Evolutionary conservation across 2,329 filamentous ascomycete genomes (phyloP).

Genomic region (Sporothrix sp.): DNA sequence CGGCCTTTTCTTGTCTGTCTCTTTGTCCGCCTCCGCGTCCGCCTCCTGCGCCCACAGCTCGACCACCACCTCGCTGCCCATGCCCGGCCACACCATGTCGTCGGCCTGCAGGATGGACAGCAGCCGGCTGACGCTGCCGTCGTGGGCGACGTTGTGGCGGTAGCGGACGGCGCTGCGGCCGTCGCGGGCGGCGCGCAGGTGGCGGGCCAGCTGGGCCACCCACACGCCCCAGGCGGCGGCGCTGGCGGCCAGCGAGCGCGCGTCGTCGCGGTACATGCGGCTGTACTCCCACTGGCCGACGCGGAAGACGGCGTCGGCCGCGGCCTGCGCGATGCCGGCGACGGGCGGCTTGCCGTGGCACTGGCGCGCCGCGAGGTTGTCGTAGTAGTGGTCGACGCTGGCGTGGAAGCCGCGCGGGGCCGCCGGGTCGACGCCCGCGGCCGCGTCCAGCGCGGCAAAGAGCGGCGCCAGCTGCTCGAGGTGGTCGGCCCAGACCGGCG

Average conservation of each 20-base stretch:
- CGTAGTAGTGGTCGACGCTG: constrained; percentile 73
- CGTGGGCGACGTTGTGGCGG: constrained; percentile 69
- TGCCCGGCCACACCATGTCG: constrained; percentile 74
- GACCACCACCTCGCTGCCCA: constrained; percentile 71
- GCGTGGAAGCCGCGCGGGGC: constrained; percentile 53
- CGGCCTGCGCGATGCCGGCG: constrained; percentile 42
- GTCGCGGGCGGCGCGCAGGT: constrained; percentile 39
- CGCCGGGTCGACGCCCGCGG: constrained; percentile 52
- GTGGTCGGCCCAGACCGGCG: constrained; percentile 14
- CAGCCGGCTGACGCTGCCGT: constrained; percentile 59
- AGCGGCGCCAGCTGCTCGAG: constrained; percentile 33
- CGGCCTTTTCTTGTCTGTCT: neutral
- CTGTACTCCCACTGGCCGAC: constrained; percentile 74
- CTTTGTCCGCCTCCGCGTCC: neutral
- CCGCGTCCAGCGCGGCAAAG: constrained; percentile 50
- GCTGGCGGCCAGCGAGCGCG: constrained; percentile 51
- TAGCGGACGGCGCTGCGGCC: too few species aligned
- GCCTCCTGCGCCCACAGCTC: constrained; percentile 51
- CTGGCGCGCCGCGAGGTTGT: constrained; percentile 69
- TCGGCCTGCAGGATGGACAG: constrained; percentile 63
- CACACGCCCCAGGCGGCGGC: constrained; percentile 59
- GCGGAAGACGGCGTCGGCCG: constrained; percentile 62
- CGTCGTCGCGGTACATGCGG: constrained; percentile 62
- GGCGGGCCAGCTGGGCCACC: constrained; percentile 58
- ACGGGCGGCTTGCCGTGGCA: constrained; percentile 61